phyloP scores from a whole-genome alignment of 495 filamentous ascomycete genomes.

The Penicillium robsamsonii region DNA sequence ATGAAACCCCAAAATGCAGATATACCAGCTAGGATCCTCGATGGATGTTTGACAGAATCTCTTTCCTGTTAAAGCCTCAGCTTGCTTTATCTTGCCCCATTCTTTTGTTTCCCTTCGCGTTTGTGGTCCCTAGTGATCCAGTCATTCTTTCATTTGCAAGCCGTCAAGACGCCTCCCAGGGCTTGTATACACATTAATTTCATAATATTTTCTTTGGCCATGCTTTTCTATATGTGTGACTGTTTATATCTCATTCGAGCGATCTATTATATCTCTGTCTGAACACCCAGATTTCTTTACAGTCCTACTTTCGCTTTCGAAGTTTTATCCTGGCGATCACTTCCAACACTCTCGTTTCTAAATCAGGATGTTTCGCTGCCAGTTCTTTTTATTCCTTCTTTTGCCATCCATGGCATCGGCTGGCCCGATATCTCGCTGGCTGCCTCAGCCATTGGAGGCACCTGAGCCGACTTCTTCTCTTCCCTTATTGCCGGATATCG shows the following conservation, averaged over 20 bases:
- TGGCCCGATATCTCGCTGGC: slow-evolving; percentile 36
- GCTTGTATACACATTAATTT: neutral
- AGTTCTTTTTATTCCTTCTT: slow-evolving; percentile 17
- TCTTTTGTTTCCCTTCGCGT: slow-evolving; percentile 14
- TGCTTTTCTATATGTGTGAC: slow-evolving; percentile 2
- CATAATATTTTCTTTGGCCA: slow-evolving; percentile 1
- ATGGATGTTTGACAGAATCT: neutral
- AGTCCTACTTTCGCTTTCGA: neutral
- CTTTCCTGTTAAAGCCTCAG: neutral
- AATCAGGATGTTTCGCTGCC: slow-evolving; percentile 27
- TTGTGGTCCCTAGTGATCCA: slow-evolving; percentile 6
- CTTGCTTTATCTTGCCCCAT: slow-evolving; percentile 13
- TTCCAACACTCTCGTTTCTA: slow-evolving; percentile 3
- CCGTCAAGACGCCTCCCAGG: slow-evolving; percentile 5
- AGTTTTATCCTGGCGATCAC: neutral
- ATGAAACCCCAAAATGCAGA: neutral
- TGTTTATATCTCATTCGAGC: neutral
- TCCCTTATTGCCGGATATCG: neutral
- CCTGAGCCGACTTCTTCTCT: neutral
- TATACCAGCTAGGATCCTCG: slow-evolving; percentile 5
- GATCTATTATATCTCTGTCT: slow-evolving; percentile 12
- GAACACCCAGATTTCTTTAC: slow-evolving; percentile 6
- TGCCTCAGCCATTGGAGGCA: neutral
- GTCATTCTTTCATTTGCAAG: slow-evolving; percentile 17
- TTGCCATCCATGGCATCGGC: slow-evolving; percentile 32